Evolutionary conservation across 352 stramenopile species (phyloP).

Genomic region (Phytophthora ramorum): DNA sequence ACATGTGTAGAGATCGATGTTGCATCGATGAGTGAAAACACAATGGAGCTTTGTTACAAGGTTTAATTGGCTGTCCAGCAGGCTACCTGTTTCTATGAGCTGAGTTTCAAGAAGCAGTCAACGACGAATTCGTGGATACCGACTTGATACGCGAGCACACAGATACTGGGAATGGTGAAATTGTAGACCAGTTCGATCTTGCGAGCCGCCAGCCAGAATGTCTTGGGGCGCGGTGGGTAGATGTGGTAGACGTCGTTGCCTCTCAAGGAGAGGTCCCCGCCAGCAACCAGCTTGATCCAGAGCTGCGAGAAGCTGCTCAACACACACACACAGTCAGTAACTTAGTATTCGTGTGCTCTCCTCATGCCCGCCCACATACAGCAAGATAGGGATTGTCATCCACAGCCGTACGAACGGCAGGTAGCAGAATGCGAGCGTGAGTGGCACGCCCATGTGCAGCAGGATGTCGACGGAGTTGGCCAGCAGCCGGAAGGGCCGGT

Average conservation of each 20-base stretch:
- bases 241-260: slow-evolving; percentile 58
- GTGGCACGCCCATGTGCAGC: slow-evolving; percentile 53
- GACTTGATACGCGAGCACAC: slow-evolving; percentile 32
- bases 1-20: no score
- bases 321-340: slow-evolving; percentile 10
- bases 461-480: slow-evolving; percentile 47
- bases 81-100: slow-evolving; percentile 10
- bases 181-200: slow-evolving; percentile 60
- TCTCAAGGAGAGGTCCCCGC: slow-evolving; percentile 41
- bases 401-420: slow-evolving; percentile 50
- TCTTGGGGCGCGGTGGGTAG: slow-evolving; percentile 48
- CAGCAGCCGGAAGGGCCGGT: slow-evolving; percentile 40
- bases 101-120: slow-evolving; percentile 30
- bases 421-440: slow-evolving; percentile 52
- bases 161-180: slow-evolving; percentile 44
- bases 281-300: slow-evolving; percentile 53
- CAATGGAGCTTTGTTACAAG: slow-evolving; percentile 13
- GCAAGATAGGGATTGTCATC: slow-evolving; percentile 54
- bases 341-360: background rate
- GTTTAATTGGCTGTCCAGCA: background rate
- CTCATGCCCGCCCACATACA: slow-evolving; percentile 28
- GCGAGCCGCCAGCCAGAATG: slow-evolving; percentile 46
- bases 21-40: background rate
- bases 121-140: slow-evolving; percentile 45
- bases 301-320: slow-evolving; percentile 47